Evolutionary conservation across 495 filamentous ascomycete species (phyloP).

Genomic region (Pyronema omphalodes): DNA sequence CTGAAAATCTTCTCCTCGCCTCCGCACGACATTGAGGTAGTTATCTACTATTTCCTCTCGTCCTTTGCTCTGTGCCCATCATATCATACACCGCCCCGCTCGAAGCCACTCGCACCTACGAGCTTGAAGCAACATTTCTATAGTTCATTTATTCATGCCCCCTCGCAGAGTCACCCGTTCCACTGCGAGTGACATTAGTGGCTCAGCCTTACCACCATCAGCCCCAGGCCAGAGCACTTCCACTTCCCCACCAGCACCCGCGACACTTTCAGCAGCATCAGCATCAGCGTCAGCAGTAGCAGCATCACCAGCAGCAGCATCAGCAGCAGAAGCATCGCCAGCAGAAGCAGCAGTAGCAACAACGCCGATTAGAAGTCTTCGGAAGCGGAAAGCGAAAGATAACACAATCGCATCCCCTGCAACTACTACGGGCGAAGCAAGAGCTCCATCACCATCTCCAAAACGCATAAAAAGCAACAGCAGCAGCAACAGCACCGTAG

Average conservation of each 20-base stretch:
- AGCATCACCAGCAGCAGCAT: no score
- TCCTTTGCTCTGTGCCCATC: constrained; percentile 6
- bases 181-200: constrained; percentile 14
- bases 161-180: constrained; percentile 26
- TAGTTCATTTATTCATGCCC: constrained; percentile 26
- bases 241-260: background rate
- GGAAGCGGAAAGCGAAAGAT: constrained; percentile 14
- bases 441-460: background rate
- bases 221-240: background rate
- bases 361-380: constrained; percentile 11
- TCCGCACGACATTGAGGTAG: background rate
- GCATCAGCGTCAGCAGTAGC: no score
- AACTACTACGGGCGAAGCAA: background rate
- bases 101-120: constrained; percentile 2
- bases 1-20: constrained; percentile 4
- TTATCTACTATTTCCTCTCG: constrained; percentile 5
- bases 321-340: no score
- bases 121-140: constrained; percentile 9
- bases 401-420: background rate
- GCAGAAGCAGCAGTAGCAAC: no score
- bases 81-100: background rate
- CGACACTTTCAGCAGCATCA: constrained; percentile 4
- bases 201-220: background rate
- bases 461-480: constrained; percentile 8
- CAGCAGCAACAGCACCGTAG: constrained; percentile 5